Evolutionary conservation across 768 basidiomycete species (phyloP).

Genomic region (Pleurotus tuoliensis): DNA sequence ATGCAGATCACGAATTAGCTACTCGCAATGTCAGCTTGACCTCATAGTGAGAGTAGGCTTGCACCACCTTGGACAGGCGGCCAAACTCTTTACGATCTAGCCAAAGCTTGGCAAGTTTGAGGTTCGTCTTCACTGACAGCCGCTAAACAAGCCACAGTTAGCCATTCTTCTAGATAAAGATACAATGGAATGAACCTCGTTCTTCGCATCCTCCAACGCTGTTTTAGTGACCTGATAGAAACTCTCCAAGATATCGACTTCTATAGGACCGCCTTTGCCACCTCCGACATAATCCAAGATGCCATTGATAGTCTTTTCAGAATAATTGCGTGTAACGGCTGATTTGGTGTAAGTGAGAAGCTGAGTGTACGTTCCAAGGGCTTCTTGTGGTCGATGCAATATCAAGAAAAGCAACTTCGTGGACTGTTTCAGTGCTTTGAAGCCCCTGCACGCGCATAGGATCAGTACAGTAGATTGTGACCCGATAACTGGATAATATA

Average conservation of each 20-base stretch:
- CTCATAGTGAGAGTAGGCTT: not conserved
- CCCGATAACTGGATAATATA: not conserved
- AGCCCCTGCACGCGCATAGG: slow-evolving; percentile 62
- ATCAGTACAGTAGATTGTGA: slow-evolving; percentile 3
- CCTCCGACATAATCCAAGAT: slow-evolving; percentile 98
- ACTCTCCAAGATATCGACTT: slow-evolving; percentile 85
- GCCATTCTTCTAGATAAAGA: not conserved
- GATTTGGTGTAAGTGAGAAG: slow-evolving; percentile 94
- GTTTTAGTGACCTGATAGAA: slow-evolving; percentile 94
- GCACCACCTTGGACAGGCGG: slow-evolving; percentile 71
- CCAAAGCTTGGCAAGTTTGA: slow-evolving; percentile 98
- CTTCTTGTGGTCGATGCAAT: slow-evolving; percentile 77
- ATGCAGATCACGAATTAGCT: slow-evolving; percentile 81
- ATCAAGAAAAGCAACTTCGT: slow-evolving; percentile 89
- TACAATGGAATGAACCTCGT: slow-evolving; percentile 61
- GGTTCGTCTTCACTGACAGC: slow-evolving; percentile 90
- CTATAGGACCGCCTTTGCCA: slow-evolving; percentile 70
- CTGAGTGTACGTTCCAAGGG: slow-evolving; percentile 79
- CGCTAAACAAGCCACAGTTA: slow-evolving; percentile 45
- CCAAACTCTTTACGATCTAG: slow-evolving; percentile 89
- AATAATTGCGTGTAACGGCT: slow-evolving; percentile 91
- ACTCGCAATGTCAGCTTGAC: not conserved
- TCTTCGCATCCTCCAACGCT: slow-evolving; percentile 90
- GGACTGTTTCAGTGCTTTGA: slow-evolving; percentile 97
- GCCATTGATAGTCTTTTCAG: slow-evolving; percentile 98